Evolutionary conservation across 495 filamentous ascomycete species (phyloP), one percentile per base, ranked within the genome.

Genomic region (Penicillium robsamsonii): DNA sequence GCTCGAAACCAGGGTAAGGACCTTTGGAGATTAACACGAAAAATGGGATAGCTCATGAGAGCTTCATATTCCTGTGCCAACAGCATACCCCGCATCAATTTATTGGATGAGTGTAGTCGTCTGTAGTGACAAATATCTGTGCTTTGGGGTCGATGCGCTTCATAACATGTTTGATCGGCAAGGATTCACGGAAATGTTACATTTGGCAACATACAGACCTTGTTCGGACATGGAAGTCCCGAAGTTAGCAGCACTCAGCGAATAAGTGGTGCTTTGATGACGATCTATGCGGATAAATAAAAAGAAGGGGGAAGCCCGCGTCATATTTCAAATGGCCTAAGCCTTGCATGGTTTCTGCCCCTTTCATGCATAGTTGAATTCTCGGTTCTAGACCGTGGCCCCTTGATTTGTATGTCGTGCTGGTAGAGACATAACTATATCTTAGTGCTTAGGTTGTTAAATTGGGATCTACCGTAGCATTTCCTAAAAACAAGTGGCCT

Each of bases 91-190:
- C 2, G 22, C 22, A 22, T 22, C 22, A 22, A 22, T 22, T 22
- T 22, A 22, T 22, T 22, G 22, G 22, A 22, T 22, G 22, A 22
- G 22, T 22, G 2, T 22, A 22, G 2, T 22, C 22, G 22, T 1
- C 22, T 22, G 22, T 22, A 22, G 22, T 22, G 22, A 22, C 22
- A 2, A 22, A 22, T 22, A 22, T 22, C 22, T 22, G 22, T 22
- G 22, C 22, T 22, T 22, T 1, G 22, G 22, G 22, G 22, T 22
- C 22, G 22, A 22, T 22, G 22, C 22, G 22, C 22, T 22, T 2
- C 22, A 22, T 22, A 2, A 22, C 22, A 22, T 22, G 2, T 22
- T 66, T 90, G 84, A 66, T 89, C 22, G 88, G 10, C 82, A 68
- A 29, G 4, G 40, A 51, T 45, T 11, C 9, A 5, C n/a, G 35